Evolutionary conservation across 2,329 filamentous ascomycete genomes (phyloP), one percentile per base, ranked within the genome.

Genomic region (Ilyonectria mors-panacis): DNA sequence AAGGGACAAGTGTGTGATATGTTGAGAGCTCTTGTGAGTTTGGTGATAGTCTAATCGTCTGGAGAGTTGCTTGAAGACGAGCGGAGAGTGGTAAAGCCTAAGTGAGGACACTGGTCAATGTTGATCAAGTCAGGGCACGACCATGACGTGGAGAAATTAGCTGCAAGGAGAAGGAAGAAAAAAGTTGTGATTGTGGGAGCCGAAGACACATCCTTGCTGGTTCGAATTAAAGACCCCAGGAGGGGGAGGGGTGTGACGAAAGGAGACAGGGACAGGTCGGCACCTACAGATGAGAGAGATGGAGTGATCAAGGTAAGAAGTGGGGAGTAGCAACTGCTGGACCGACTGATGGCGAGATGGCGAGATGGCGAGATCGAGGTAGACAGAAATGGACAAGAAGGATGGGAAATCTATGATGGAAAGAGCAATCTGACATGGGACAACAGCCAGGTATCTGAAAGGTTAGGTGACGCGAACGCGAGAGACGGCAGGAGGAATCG

Each of bases 371-470:
- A 62, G 44, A 57, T 57, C 61, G 51, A 66, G 28, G 51, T 28
- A 47, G 44, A 54, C 62, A 66, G 66, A 67, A 55, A 26, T 69
- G 56, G 68, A 39, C 63, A 57, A 67, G 57, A 63, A n/a, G 61
- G 58, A 66, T 61, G 63, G 62, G 51, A 28, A 56, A 66, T 59
- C 35, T 62, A 61, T 47, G 47, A 45, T 66, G 69, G 60, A n/a
- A 53, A 55, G 63, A 68, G 35, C 65, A 59, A 69, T 66, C n/a
- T 66, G 67, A 58, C 64, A 72, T 70, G 66, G 70, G 64, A 70
- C 68, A 54, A 68, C 50, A 62, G 42, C 23, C 50, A 66, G 61
- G 55, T 61, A 65, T 64, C 59, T 68, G 70, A 66, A 65, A 60
- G 67, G 57, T 67, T 39, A 69, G 54, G 57, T 65, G 59, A 50